Percentiles rank a stretch among this genome's conserved stretches.
Evolutionary conservation across 441 rosid genomes (phyloP).

Genomic region (Gossypium trilobum): DNA sequence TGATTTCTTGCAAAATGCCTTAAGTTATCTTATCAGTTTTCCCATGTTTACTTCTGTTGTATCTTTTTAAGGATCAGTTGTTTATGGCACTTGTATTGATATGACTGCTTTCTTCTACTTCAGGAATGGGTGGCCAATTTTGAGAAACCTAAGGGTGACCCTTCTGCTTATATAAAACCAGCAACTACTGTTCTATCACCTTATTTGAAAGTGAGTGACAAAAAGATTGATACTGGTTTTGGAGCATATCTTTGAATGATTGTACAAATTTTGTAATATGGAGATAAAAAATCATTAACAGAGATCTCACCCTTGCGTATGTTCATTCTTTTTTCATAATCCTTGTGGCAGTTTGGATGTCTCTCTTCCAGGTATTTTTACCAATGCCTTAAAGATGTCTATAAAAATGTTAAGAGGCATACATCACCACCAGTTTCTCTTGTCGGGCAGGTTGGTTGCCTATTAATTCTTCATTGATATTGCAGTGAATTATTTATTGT

Average conservation of each 20-base stretch:
- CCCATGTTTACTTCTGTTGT: neutral
- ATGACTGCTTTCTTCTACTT: constrained; percentile 7
- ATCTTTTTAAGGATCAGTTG: neutral
- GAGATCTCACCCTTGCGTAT: neutral
- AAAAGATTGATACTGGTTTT: neutral
- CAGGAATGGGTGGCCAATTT: constrained; percentile 92
- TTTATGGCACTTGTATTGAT: neutral
- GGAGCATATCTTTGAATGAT: neutral
- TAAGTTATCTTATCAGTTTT: neutral
- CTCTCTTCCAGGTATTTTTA: constrained; percentile 92
- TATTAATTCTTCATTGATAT: neutral
- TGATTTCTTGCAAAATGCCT: neutral
- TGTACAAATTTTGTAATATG: neutral
- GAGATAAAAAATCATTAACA: neutral
- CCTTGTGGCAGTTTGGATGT: constrained; percentile 78
- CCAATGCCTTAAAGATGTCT: constrained; percentile 61
- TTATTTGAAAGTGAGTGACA: constrained; percentile 72
- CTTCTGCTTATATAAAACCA: constrained; percentile 71
- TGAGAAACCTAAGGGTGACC: constrained; percentile 95
- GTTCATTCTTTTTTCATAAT: constrained; percentile 9
- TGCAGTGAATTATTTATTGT: neutral
- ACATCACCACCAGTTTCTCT: constrained; percentile 91
- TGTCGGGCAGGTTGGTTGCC: constrained; percentile 63
- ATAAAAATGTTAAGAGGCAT: constrained; percentile 53
- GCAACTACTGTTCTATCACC: constrained; percentile 91